These are phyloP conservation scores for Kingdonia uniflora DNA, from an alignment of 164 flowering plant genomes.

Conservation along the genomic window DNA sequence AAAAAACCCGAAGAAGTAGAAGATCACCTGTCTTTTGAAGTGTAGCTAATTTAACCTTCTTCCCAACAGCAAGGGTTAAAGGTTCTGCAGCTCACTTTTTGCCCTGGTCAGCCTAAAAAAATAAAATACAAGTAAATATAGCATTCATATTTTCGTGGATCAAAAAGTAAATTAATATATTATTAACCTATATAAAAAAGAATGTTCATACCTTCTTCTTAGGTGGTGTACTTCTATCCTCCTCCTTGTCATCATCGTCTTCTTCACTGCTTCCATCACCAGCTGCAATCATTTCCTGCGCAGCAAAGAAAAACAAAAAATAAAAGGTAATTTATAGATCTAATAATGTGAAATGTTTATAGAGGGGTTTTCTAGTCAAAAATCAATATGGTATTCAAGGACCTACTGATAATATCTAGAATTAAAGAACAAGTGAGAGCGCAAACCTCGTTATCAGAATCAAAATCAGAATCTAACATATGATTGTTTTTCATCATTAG, in stretches of 20 bases:
- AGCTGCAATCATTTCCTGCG: neutral
- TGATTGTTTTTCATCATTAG: slow-evolving; percentile 16
- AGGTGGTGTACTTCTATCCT: neutral
- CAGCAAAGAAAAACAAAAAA: neutral
- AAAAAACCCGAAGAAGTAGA: neutral
- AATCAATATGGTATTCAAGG: too few species aligned
- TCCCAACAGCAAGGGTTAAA: slow-evolving; percentile 38
- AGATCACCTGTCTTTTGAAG: slow-evolving; percentile 54
- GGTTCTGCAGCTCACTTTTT: slow-evolving; percentile 56
- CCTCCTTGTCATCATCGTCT: slow-evolving; percentile 19
- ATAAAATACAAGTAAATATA: too few species aligned
- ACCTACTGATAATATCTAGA: too few species aligned
- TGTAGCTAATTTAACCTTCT: slow-evolving; percentile 60
- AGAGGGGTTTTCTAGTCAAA: too few species aligned
- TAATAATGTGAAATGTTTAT: too few species aligned
- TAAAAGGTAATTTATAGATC: too few species aligned
- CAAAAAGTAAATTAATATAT: too few species aligned
- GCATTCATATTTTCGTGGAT: too few species aligned
- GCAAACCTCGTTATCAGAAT: slow-evolving; percentile 19
- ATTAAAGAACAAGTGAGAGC: too few species aligned
- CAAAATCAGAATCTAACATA: too few species aligned
- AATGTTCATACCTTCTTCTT: too few species aligned
- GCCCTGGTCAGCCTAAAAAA: slow-evolving; percentile 24
- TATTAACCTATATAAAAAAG: too few species aligned
- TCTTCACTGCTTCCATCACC: neutral